Evolutionary conservation across 208 protist species (phyloP).

Genomic region (Acanthamoeba sp.): DNA sequence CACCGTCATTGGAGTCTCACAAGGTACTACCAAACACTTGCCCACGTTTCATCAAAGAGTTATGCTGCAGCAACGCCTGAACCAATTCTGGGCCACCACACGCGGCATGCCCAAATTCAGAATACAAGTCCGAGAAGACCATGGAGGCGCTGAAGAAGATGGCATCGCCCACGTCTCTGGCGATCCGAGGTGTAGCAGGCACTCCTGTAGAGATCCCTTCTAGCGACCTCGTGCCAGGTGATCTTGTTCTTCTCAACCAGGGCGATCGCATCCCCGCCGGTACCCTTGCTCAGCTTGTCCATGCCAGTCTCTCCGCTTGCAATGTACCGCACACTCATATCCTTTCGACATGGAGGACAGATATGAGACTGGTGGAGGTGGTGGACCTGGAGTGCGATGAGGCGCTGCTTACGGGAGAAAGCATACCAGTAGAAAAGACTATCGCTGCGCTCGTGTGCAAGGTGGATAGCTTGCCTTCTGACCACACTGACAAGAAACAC

Average conservation of each 20-base stretch:
- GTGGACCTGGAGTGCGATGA: conserved; percentile 89
- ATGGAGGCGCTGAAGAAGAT: conserved; percentile 85
- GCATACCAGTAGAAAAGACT: conserved; percentile 86
- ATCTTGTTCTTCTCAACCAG: conserved; percentile 94
- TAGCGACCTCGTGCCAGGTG: conserved; percentile 94
- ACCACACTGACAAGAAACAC: background rate
- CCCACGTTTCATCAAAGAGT: background rate
- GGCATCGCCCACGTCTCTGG: conserved; percentile 78
- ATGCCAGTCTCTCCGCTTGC: background rate
- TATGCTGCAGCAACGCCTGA: background rate
- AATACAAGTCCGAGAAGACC: conserved; percentile 86
- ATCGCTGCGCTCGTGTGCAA: background rate
- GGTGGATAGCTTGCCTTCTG: background rate
- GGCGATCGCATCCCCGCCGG: conserved; percentile 95
- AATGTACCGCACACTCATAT: too few relatives aligned
- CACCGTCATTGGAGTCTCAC: conserved; percentile 68
- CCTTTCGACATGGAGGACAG: conserved; percentile 72
- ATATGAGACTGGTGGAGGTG: conserved; percentile 92
- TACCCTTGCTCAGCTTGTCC: background rate
- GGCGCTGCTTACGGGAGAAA: conserved; percentile 95
- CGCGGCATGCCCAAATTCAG: background rate
- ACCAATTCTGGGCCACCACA: background rate
- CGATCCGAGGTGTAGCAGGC: conserved; percentile 73
- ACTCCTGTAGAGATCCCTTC: conserved; percentile 63
- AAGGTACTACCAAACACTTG: background rate